Conservation (phyloP, 257 asterid genomes). For the Solanum tarapatanum region DNA sequence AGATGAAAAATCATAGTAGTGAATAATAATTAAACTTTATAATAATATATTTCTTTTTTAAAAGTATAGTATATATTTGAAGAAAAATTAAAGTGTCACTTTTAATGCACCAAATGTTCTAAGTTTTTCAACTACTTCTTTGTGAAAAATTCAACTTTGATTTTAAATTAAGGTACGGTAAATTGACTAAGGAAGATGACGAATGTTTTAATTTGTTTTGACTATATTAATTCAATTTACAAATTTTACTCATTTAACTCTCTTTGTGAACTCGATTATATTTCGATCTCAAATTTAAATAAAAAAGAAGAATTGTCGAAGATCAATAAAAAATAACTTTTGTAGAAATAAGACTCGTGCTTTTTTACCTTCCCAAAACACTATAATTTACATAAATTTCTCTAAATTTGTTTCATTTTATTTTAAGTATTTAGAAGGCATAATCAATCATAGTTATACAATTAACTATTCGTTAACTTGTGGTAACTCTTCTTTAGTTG, state of each 20-base stretch:
- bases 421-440: background rate
- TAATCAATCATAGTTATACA: background rate
- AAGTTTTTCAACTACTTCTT: background rate
- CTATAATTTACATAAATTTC: background rate
- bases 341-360: background rate
- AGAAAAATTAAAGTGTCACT: background rate
- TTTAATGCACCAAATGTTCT: background rate
- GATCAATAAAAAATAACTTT: no score
- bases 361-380: background rate
- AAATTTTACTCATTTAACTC: no score
- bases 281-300: no score
- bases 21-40: background rate
- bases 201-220: background rate
- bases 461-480: background rate
- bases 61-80: background rate
- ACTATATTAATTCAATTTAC: background rate
- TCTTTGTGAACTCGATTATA: background rate
- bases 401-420: background rate
- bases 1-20: background rate
- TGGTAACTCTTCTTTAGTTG: background rate
- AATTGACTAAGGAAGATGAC: background rate
- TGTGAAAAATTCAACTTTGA: background rate
- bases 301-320: rapidly evolving
- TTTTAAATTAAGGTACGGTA: background rate
- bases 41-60: background rate